Percentiles rank a stretch among this genome's conserved stretches.
Evolutionary conservation across 805 yeast genomes (phyloP).

Genomic region (Ogataea nonfermentans): DNA sequence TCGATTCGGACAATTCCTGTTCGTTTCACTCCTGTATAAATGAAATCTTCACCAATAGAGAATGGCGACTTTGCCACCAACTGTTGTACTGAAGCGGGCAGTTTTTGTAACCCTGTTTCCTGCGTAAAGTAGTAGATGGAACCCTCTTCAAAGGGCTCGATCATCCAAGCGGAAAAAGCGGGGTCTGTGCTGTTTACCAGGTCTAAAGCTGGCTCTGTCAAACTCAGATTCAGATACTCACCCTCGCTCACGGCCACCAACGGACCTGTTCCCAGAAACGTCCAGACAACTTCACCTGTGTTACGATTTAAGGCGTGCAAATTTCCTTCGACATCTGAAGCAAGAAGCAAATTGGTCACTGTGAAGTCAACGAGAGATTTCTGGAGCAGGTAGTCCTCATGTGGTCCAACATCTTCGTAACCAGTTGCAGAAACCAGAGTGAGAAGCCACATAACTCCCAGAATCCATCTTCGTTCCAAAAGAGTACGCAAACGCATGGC

Average conservation of each 20-base stretch:
- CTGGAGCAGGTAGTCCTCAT: not conserved
- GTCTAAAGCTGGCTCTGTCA: conserved; percentile 2
- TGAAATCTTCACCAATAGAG: conserved; percentile 73
- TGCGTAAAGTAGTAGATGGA: conserved; percentile 76
- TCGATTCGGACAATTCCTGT: conserved; percentile 76
- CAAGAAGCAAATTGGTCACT: conserved; percentile 55
- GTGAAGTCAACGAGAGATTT: conserved; percentile 27
- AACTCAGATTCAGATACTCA: conserved; percentile 16
- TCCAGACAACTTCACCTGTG: conserved; percentile 77
- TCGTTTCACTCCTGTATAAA: conserved; percentile 81
- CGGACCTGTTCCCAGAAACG: conserved; percentile 63
- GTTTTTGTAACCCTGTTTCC: conserved; percentile 68
- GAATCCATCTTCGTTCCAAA: not conserved
- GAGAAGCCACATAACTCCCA: conserved; percentile 1
- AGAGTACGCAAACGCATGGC: conserved; percentile 8
- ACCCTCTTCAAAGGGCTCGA: conserved; percentile 89
- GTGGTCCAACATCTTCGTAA: conserved; percentile 3
- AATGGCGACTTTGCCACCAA: conserved; percentile 84
- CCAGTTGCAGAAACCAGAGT: not conserved
- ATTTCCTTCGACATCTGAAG: conserved; percentile 85
- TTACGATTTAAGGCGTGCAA: conserved; percentile 75
- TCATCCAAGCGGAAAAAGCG: conserved; percentile 62
- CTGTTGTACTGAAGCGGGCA: conserved; percentile 78
- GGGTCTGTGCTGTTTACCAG: not conserved
- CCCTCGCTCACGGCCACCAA: conserved; percentile 43